These are phyloP conservation scores for Silene latifolia DNA, from an alignment of 148 eudicot species.

Conservation along the genomic window DNA sequence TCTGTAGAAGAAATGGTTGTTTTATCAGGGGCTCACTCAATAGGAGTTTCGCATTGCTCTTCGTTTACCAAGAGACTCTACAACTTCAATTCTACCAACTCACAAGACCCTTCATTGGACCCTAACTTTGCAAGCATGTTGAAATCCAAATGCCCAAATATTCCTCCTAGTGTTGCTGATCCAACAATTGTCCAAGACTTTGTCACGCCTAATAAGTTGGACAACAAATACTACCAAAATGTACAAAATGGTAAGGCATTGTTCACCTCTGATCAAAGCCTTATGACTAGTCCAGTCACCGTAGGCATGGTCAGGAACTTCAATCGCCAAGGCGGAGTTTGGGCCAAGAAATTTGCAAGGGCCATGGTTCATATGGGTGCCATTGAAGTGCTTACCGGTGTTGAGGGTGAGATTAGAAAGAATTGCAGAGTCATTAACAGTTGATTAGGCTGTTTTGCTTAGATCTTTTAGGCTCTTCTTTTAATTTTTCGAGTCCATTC, in stretches of 20 bases:
- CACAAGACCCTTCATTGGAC: constrained; percentile 41
- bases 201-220: constrained; percentile 32
- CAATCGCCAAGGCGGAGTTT: constrained; percentile 12
- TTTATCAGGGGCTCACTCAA: constrained; percentile 48
- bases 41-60: constrained; percentile 42
- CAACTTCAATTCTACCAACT: constrained; percentile 28
- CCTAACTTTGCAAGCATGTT: constrained; percentile 26
- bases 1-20: constrained; percentile 41
- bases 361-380: constrained; percentile 54
- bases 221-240: constrained; percentile 36
- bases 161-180: background rate
- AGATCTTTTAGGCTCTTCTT: background rate
- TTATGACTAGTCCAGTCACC: constrained; percentile 27
- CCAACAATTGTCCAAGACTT: constrained; percentile 29
- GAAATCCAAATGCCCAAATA: constrained; percentile 26
- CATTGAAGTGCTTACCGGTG: constrained; percentile 39
- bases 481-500: background rate
- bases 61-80: constrained; percentile 32
- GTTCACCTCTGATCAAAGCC: constrained; percentile 37
- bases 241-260: constrained; percentile 27
- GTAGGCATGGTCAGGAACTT: constrained; percentile 26
- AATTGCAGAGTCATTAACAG: constrained; percentile 30
- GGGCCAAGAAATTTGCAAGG: constrained; percentile 36
- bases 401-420: constrained; percentile 37
- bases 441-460: background rate